These are phyloP conservation scores for Stephania japonica DNA, from an alignment of 164 flowering plant genomes.

Conservation along the genomic window DNA sequence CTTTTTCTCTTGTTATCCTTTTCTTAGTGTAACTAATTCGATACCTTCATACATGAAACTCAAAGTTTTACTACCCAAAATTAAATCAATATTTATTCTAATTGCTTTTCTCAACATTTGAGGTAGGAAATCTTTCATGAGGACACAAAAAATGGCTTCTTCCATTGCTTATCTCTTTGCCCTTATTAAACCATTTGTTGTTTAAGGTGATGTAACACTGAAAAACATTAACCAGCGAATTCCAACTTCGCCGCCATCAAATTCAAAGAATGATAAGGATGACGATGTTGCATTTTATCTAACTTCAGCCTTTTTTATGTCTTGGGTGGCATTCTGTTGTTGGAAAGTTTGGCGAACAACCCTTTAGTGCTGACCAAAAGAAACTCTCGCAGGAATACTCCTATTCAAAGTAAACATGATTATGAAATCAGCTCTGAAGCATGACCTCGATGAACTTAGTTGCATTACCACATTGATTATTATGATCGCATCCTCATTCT, in stretches of 20 bases:
- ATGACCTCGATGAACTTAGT: too few species aligned
- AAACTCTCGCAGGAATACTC: too few species aligned
- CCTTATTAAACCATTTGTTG: conserved; percentile 77
- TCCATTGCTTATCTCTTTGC: conserved; percentile 86
- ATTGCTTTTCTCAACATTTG: conserved; percentile 4
- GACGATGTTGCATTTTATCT: conserved; percentile 47
- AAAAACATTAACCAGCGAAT: conserved; percentile 88
- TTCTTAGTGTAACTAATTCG: too few species aligned
- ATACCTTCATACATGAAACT: too few species aligned
- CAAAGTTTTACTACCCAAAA: not conserved
- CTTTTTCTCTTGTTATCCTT: too few species aligned
- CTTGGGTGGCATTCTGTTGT: too few species aligned
- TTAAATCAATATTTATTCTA: not conserved
- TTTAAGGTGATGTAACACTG: conserved; percentile 73
- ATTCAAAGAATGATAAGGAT: conserved; percentile 31
- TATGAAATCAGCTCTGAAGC: too few species aligned
- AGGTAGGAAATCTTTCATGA: conserved; percentile 62
- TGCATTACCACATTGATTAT: too few species aligned
- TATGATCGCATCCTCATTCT: too few species aligned
- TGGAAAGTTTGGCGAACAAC: too few species aligned
- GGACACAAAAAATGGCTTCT: conserved; percentile 58
- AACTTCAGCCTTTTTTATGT: conserved; percentile 84
- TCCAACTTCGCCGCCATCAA: conserved; percentile 62
- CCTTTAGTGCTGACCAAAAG: too few species aligned
- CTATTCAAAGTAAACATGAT: too few species aligned